Evolutionary conservation across 1,284 basidiomycete genomes (phyloP).

Genomic region (Ustilago tritici): DNA sequence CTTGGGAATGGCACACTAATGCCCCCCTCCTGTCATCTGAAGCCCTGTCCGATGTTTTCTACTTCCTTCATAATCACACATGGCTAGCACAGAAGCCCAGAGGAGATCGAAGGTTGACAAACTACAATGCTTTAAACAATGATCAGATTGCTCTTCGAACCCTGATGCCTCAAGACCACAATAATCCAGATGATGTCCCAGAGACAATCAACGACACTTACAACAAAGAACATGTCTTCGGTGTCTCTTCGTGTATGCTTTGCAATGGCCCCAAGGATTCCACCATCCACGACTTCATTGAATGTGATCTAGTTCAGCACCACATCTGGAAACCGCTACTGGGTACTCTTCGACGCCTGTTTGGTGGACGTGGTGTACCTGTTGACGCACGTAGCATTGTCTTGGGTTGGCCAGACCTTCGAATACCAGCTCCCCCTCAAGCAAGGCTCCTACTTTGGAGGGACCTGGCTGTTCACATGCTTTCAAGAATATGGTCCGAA

Average conservation of each 20-base stretch:
- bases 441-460: not conserved
- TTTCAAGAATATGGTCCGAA: no score
- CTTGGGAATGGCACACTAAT: not conserved
- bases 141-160: not conserved
- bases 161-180: not conserved
- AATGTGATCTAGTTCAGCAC: not conserved
- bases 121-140: not conserved
- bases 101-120: not conserved
- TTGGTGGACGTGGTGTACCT: not conserved
- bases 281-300: not conserved
- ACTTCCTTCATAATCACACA: not conserved
- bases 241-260: not conserved
- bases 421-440: no score
- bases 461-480: no score
- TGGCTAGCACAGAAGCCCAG: not conserved
- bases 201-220: not conserved
- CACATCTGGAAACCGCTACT: not conserved
- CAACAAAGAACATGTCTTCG: not conserved
- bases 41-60: not conserved
- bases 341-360: not conserved
- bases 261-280: not conserved
- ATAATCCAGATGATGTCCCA: not conserved
- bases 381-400: not conserved
- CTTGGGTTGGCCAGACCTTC: not conserved
- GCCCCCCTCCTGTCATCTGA: not conserved